Conservation (phyloP, 169 alveolate genomes). For the Sarcocystis neurona region DNA sequence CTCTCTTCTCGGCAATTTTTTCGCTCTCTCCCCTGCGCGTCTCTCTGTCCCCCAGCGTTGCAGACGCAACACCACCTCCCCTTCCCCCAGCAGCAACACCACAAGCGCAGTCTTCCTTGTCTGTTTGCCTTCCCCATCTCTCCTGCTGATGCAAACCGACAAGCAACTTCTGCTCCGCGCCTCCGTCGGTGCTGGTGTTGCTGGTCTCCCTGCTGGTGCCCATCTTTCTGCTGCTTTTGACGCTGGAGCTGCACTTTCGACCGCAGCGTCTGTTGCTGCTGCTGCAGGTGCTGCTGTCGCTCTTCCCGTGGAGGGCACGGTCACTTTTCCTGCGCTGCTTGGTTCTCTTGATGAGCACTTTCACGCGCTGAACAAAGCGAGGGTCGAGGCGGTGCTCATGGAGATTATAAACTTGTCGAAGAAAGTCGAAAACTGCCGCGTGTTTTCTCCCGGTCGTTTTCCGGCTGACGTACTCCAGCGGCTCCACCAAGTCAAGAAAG, state of each 20-base stretch:
- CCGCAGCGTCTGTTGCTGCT: too few species aligned
- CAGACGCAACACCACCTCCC: not conserved
- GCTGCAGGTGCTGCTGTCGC: too few species aligned
- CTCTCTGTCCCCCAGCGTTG: not conserved
- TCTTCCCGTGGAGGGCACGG: not conserved
- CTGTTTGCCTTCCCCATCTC: too few species aligned
- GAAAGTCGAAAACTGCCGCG: constrained; percentile 54
- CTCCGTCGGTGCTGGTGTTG: too few species aligned
- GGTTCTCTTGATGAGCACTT: not conserved
- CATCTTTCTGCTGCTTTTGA: too few species aligned
- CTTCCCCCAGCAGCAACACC: too few species aligned
- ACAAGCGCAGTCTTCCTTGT: too few species aligned
- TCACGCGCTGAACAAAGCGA: not conserved
- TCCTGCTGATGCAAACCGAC: too few species aligned
- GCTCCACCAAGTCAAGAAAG: constrained; percentile 58
- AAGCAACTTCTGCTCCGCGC: too few species aligned
- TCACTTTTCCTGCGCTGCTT: not conserved
- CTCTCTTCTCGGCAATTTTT: not conserved
- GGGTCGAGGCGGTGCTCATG: not conserved
- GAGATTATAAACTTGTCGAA: constrained; percentile 41
- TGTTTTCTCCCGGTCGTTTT: constrained; percentile 60
- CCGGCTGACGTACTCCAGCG: constrained; percentile 61
- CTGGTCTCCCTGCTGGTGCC: too few species aligned
- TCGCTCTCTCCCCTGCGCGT: not conserved
- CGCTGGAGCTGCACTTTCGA: too few species aligned